A percentile compares a stretch with the other conserved stretches of the same genome.
Conservation (phyloP, 1,139 yeast genomes). For the Nematodospora anomalae region DNA sequence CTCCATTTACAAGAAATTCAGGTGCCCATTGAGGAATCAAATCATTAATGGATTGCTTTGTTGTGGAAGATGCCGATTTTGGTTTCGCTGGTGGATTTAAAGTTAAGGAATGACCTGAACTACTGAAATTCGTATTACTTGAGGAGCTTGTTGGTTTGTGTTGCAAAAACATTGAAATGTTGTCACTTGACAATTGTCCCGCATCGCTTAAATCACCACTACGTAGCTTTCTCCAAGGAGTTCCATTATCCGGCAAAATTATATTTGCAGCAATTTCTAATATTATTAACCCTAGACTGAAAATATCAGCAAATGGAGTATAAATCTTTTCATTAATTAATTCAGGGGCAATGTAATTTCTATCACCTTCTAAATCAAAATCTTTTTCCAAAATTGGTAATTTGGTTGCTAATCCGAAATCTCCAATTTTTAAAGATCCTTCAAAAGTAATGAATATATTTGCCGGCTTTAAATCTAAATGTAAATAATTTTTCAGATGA, state of each 20-base stretch:
- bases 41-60: conserved; percentile 20
- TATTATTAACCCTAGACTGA: conserved; percentile 87
- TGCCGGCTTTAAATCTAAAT: conserved; percentile 91
- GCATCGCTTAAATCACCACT: conserved; percentile 97
- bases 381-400: conserved; percentile 55
- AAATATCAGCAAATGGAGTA: conserved; percentile 91
- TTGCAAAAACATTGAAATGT: conserved; percentile 46
- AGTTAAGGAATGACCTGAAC: conserved; percentile 6
- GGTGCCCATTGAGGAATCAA: conserved; percentile 81
- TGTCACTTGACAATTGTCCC: conserved; percentile 70
- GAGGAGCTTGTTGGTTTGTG: conserved; percentile 23
- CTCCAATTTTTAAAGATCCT: conserved; percentile 85
- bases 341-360: conserved; percentile 98
- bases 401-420: conserved; percentile 62
- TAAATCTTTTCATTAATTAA: conserved; percentile 78
- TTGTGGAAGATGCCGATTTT: background rate
- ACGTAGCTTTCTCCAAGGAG: conserved; percentile 94
- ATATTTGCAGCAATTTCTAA: conserved; percentile 96
- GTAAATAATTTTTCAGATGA: conserved; percentile 75
- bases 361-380: conserved; percentile 93
- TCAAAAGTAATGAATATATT: conserved; percentile 92
- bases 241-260: conserved; percentile 91
- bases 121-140: conserved; percentile 5
- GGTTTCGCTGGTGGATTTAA: conserved; percentile 10
- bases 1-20: conserved; percentile 66